Base-by-base conservation (phyloP, 805 yeast genomes). In the Ogataea angusta region DNA sequence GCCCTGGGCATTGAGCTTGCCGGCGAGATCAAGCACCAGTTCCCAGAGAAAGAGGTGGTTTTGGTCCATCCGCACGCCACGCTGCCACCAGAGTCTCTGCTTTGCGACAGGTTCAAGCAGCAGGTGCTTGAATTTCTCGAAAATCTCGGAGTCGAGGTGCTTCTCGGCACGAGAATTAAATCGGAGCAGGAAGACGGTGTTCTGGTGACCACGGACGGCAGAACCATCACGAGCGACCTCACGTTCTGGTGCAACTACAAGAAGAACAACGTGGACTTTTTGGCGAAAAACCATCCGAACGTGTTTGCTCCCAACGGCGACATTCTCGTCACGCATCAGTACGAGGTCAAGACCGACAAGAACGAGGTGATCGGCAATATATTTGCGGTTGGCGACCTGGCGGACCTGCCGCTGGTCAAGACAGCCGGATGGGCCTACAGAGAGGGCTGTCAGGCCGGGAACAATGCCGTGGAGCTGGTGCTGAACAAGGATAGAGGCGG, bases 1-100 rank as follows among this genome's bases (percentile, higher is more conserved):
- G 74, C 78, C 1, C 56, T 73, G 16, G 80, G 79, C 2, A 67
- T 73, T 31, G 80, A 75, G 51, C 57, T 70, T 18, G 73, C 76
- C 1, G 75, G 70, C 22, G 79, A 75, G 41, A 56, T 75, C 34
- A 70, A 63, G 34, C 61, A 54, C 33, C 49, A 53, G 14, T 70
- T 57, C 45, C 65, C 67, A 2, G 61, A 62, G 5, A 68, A 70
- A 45, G 53, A 51, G 9, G 67, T 74, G 9, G 57, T 45, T 5
- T 50, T 70, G 40, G 55, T 70, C 7, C 75, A 70, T 48, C 75
- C 75, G 6, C 70, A 70, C 47, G 53, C 55, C 1, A 39, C 43
- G 13, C 56, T 69, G n/a, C 75, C 74, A 10, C 69, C 71, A 40
- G 69, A 63, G 19, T 36, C 42, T 4, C 22, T 43, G 16, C 26